These are phyloP conservation scores for Boletus pseudo-olivaceus DNA, from an alignment of 768 basidiomycete species.

Conservation along the genomic window DNA sequence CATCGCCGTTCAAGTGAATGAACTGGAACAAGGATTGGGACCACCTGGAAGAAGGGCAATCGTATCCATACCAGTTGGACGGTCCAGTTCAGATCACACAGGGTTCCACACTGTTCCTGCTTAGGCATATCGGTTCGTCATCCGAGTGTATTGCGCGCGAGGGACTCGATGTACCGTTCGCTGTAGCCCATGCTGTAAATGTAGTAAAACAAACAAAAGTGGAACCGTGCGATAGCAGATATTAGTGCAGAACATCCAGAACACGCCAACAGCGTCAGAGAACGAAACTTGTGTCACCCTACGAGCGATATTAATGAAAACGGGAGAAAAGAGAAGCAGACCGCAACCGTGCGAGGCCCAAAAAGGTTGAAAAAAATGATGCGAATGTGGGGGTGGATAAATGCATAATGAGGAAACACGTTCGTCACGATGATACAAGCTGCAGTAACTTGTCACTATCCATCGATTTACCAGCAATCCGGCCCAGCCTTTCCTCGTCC, in stretches of 20 bases:
- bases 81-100: too few species aligned
- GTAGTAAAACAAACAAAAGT: constrained; percentile 17
- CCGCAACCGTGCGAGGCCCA: constrained; percentile 15
- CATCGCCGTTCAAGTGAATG: too few species aligned
- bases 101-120: too few species aligned
- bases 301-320: constrained; percentile 6
- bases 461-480: constrained; percentile 58
- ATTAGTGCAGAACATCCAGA: constrained; percentile 30
- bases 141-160: constrained; percentile 21
- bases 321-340: background rate
- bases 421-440: constrained; percentile 45
- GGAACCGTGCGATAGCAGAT: constrained; percentile 24
- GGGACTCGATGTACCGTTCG: constrained; percentile 22
- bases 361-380: constrained; percentile 4
- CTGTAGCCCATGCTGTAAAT: constrained; percentile 24
- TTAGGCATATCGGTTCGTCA: constrained; percentile 3
- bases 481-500: constrained; percentile 54
- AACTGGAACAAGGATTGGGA: too few species aligned
- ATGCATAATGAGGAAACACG: constrained; percentile 10
- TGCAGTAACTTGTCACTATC: constrained; percentile 58
- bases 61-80: too few species aligned
- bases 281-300: constrained; percentile 15
- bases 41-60: too few species aligned
- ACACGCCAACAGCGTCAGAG: constrained; percentile 25
- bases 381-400: constrained; percentile 10